phyloP scores from a whole-genome alignment of 371 early-diverging fungal species.

The Gilbertella persicaria region DNA sequence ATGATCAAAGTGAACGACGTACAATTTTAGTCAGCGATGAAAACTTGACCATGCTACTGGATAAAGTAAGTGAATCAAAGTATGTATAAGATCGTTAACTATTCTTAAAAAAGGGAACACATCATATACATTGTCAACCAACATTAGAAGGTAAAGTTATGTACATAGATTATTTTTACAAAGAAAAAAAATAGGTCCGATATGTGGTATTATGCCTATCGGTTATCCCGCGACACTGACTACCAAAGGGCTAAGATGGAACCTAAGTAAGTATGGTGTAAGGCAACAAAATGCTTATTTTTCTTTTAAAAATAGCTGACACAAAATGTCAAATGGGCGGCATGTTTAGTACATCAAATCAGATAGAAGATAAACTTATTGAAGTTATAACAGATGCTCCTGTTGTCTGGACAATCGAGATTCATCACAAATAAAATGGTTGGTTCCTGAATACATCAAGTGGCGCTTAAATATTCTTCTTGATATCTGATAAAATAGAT shows the following conservation, averaged over 20 bases:
- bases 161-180: background rate
- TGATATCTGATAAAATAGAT: background rate
- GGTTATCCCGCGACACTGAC: conserved; percentile 63
- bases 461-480: too few relatives aligned
- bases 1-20: conserved; percentile 50
- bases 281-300: too few relatives aligned
- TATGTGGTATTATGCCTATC: conserved; percentile 88
- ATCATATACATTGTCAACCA: conserved; percentile 63
- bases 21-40: conserved; percentile 70
- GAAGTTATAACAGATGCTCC: conserved; percentile 66
- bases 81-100: too few relatives aligned
- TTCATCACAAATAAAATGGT: conserved; percentile 19
- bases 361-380: conserved; percentile 57
- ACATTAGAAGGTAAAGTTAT: conserved; percentile 60
- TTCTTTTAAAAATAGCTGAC: conserved; percentile 39
- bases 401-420: conserved; percentile 81
- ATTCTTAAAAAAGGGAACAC: conserved; percentile 51
- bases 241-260: conserved; percentile 84
- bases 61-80: conserved; percentile 48
- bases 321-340: conserved; percentile 66
- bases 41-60: conserved; percentile 71
- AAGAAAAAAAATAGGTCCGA: conserved; percentile 55
- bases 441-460: too few relatives aligned
- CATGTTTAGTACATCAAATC: conserved; percentile 80
- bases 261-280: conserved; percentile 63